Evolutionary conservation across 2,329 filamentous ascomycete species (phyloP), one percentile per base, ranked within the genome.

Genomic region (Talaromyces verruculosus): DNA sequence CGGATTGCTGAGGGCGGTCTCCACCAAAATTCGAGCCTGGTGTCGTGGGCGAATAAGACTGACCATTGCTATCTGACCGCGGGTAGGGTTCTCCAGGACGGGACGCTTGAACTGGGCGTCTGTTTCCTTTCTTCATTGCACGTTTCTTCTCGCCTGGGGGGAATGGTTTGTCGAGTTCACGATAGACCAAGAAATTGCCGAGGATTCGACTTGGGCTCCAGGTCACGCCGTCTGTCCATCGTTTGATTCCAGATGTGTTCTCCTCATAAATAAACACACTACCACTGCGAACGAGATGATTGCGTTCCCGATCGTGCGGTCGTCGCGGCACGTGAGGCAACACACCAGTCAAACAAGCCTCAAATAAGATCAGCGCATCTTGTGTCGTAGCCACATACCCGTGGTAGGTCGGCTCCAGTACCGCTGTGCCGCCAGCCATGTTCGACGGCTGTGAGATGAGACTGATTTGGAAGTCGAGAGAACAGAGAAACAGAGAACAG

Each of bases 201-300:
- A 94, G 83, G 58, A 96, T 94, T 17, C 91, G 89, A 77, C 89
- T 96, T 0, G 93, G 93, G 71, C 91, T 96, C 93, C 93, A 97
- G 6, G 90, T 89, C 11, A 94, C 87, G 15, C 93, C 93, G 71
- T 97, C 93, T 0, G 93, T 97, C 93, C 93, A 97, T 65, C 93
- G 85, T 80, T 96, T 96, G 80, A 97, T 96, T 5, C 92, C 92
- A 0, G 93, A 96, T 0, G 91, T 89, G 68, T 92, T 89, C 76
- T 97, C 92, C 73, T 96, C 92, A 77, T 97, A 97, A 70, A 97
- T 91, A 78, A 97, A 95, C 57, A 97, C 87, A 70, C 90, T 90
- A 41, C 93, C 93, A 71, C 92, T 96, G 70, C 86, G 86, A 74
- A 97, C 95, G 61, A 96, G 85, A 22, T 87, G 84, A 28, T 84